Base-by-base conservation (phyloP, 345 rosid species). In the Ceriops zippeliana region DNA sequence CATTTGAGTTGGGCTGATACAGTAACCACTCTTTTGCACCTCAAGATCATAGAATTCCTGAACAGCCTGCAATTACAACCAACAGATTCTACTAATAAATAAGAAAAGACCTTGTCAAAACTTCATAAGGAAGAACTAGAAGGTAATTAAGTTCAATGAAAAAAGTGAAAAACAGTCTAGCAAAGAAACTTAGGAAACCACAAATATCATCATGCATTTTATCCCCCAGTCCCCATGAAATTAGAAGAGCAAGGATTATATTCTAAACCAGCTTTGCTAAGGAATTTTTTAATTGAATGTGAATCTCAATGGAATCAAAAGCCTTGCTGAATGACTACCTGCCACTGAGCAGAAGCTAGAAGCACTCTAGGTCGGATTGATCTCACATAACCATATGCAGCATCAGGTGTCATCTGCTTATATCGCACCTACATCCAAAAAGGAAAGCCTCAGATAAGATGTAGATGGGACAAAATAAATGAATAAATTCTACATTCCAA, bases 321-420 rank as follows among this genome's bases (percentile, higher is more conserved):
- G 24, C 32, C 20, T 52, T 21, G 65, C 37, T 9, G 6, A 13
- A 65, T 16, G 34, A 35, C n/a, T 87, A 89, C 98, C 96, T 86
- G 83, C 98, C 92, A 83, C 72, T 93, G 97, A 72, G 95, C 70
- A 61, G 96, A 52, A 26, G 97, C 97, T 72, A 93, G 79, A 66
- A 82, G 89, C 49, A 89, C 97, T 75, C 97, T 87, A 63, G 96
- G 96, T 74, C 97, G 76, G 73, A 87, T 87, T 6, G 89, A 88
- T 65, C 77, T 91, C 65, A 91, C 92, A 65, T 84, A 83, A 66
- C 73, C 82, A 75, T 86, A 93, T 16, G 98, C 98, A 70, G 74
- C 83, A 67, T 80, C 82, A 42, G 96, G 98, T 53, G 87, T 84
- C 98, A 91, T 93, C 61, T 80, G 78, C 77, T 85, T 87, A 83